Base-by-base conservation (phyloP, 768 basidiomycete species). In the Suillus decipiens region DNA sequence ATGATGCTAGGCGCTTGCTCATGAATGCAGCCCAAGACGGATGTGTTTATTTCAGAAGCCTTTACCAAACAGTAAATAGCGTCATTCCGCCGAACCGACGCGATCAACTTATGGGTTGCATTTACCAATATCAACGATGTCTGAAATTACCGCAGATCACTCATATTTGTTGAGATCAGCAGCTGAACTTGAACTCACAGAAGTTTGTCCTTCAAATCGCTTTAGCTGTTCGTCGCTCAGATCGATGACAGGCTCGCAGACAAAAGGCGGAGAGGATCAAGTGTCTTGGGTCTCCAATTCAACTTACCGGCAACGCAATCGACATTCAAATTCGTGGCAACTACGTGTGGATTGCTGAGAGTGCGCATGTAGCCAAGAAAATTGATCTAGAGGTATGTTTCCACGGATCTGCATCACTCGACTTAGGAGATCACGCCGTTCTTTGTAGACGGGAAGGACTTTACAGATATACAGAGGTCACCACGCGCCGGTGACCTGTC, bases 341-440 rank as follows among this genome's bases (percentile, higher is more conserved):
- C 43, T 75, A 84, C 24, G 93, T 86, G 0, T 99, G 93, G 92
- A 88, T 93, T 51, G 95, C 92, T 28, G 96, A 95, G 73, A 96
- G 90, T 70, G 89, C 92, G 0, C 85, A 87, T 61, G 81, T 89
- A 7, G 83, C 88, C 17, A 83, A 89, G 64, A 88, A 88, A 70
- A 72, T 95, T 45, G 86, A 93, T 70, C 75, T 98, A 19, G 84
- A 92, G 82, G 96, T 94, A 72, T 19, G 73, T 61, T 62, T 31
- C 36, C 17, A 42, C 14, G 39, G n/a, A 57, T 24, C 15, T 31
- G 45, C 36, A 28, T 47, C 45, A 24, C 56, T 33, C 61, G 31
- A 24, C 55, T 54, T 59, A 59, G 31, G 22, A 37, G 58, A 41
- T 55, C 41, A 28, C 47, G 55, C 22, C 47, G 55, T 54, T 39